Base-by-base conservation (phyloP, 2,329 filamentous ascomycete genomes). In the Colletotrichum zoysiae region DNA sequence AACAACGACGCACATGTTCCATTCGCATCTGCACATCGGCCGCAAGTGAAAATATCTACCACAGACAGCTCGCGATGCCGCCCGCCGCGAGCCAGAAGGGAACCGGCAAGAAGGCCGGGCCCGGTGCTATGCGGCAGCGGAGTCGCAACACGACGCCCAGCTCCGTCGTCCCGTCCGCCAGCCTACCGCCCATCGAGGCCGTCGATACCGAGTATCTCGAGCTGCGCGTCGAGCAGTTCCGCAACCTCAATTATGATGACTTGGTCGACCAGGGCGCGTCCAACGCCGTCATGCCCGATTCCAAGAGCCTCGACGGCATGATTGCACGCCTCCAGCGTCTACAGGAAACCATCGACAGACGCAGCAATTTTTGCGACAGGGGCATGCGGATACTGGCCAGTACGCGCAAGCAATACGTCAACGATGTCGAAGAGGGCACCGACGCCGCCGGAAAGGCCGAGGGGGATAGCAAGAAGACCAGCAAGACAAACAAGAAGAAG, bases 131-230 rank as follows among this genome's bases (percentile, higher is more conserved):
- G 73, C 90, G 90, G 76, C 92, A 91, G 76, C 86, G 89, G 73
- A 95, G 92, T 79, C 91, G 93, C 78, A 95, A 95, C 81, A 93
- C 92, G 46, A 95, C 93, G 20, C 93, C 93, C 46, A 88, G 89
- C 77, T 87, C 89, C 44, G 82, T 79, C 74, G 81, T 81, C 77
- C 83, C 80, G 76, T 86, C 80, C 78, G 87, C 84, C 77, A 86
- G 76, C 80, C 85, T 90, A 50, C 88, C 88, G 2, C 84, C 86
- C 6, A 84, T 88, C 76, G 85, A 89, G 67, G 82, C 84, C 66
- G 84, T 87, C 77, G 86, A 89, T 71, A 89, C 91, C 30, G 87
- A 92, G 67, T 92, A 91, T 78, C 87, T 95, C 64, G 88, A 91
- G 70, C 88, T 93, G 30, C 86, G 84, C 76, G 88, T 88, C 76